Base-by-base conservation (phyloP, 805 yeast species). In the Kazachstania africana region DNA sequence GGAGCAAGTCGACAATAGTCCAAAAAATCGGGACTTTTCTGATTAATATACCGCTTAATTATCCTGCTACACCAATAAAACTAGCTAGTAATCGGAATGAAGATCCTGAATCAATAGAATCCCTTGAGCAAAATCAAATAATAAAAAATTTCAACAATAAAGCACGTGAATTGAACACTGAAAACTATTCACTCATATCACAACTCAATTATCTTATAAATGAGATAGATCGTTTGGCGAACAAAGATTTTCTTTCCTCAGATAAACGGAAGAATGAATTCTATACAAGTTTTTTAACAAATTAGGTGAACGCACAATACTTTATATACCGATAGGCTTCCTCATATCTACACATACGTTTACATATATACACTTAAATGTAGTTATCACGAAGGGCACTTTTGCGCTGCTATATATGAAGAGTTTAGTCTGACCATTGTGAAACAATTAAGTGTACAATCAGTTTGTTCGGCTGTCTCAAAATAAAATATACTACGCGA, bases 161-260 rank as follows among this genome's bases (percentile, higher is more conserved):
- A 36, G 47, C 9, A 34, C 37, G 28, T 12, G 37, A 40, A 17
- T 24, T 45, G 32, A 19, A 32, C 4, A 20, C 23, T 5, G 21
- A 27, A 17, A 36, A 36, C 3, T 32, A 33, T 26, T 47, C 50
- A 16, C 33, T 50, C 9, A 10, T 43, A 9, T 25, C 49, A 4
- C 53, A 51, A 26, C 21, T 51, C 12, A 51, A 51, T 33, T 50
- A 42, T 27, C 33, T 50, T 24, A 27, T 41, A 19, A 33, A 44
- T n/a, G 40, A 44, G 19, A 37, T 38, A 27, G 36, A 39, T 8
- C 18, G 17, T 3, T 37, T 50, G 21, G 23, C 34, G 10, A 27
- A 24, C 9, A 27, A 37, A 18, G 37, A 39, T 14, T 50, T 36
- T 37, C 38, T 30, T 24, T 33, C 28, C 19, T 37, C 31, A 10